These are phyloP conservation scores for Plasmodium gonderi DNA, from an alignment of 169 alveolate species.

Conservation along the genomic window DNA sequence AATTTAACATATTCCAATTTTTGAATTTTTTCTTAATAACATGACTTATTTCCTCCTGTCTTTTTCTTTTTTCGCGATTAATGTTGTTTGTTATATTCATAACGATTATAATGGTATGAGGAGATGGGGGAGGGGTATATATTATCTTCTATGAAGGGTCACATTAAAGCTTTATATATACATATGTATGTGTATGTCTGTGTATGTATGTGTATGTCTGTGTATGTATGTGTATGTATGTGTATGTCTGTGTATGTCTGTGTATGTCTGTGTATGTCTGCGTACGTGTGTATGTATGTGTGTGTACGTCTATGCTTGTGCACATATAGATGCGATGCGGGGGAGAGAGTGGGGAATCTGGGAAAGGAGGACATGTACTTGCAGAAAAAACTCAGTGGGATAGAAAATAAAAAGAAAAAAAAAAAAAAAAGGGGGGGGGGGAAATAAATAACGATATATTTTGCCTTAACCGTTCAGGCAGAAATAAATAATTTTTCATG, in stretches of 20 bases:
- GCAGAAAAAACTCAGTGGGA: neutral
- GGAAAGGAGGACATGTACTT: no score
- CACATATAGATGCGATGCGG: no score
- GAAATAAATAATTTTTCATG: neutral
- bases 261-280: no score
- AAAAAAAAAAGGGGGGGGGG: slow-evolving; percentile 9
- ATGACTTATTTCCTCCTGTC: slow-evolving; percentile 72
- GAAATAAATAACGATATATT: neutral
- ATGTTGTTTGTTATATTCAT: slow-evolving; percentile 55
- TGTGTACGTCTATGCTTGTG: no score
- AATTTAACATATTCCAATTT: slow-evolving; percentile 45
- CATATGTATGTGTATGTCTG: slow-evolving; percentile 6
- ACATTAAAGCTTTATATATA: slow-evolving; percentile 21
- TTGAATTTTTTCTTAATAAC: slow-evolving; percentile 63
- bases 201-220: no score
- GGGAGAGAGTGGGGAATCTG: no score
- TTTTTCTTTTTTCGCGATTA: slow-evolving; percentile 67
- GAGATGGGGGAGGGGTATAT: neutral
- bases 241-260: no score
- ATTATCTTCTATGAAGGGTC: slow-evolving; percentile 4
- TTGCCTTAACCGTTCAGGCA: slow-evolving; percentile 7
- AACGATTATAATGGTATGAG: no score
- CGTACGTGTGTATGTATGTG: no score
- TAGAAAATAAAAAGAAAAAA: neutral
- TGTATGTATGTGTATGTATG: no score